Evolutionary conservation across 2,329 filamentous ascomycete genomes (phyloP).

Genomic region (Elsinoe australis): DNA sequence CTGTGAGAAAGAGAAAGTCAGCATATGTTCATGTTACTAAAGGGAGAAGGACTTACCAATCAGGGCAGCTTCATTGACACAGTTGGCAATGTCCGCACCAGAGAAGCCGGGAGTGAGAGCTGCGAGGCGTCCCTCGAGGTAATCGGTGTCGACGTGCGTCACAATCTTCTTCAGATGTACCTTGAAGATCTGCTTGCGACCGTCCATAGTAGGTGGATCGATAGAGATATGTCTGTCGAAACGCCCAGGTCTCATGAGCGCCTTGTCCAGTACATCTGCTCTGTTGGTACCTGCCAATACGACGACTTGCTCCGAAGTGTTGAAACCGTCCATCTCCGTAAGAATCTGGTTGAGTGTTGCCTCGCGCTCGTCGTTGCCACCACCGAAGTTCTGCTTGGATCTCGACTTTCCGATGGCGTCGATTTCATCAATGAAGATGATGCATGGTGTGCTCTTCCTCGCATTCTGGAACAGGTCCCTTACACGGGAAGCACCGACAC

Average conservation of each 20-base stretch:
- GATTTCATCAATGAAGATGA: constrained; percentile 99
- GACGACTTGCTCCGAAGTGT: constrained; percentile 91
- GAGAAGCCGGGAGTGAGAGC: constrained; percentile 94
- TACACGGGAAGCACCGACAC: constrained; percentile 92
- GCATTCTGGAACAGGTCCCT: constrained; percentile 91
- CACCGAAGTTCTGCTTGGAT: constrained; percentile 72
- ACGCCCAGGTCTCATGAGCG: constrained; percentile 89
- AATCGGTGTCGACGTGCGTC: constrained; percentile 80
- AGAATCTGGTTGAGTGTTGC: constrained; percentile 96
- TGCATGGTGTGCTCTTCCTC: constrained; percentile 92
- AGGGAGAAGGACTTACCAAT: constrained; percentile 59
- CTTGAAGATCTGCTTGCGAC: constrained; percentile 88
- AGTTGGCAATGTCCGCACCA: constrained; percentile 96
- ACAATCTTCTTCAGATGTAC: constrained; percentile 94
- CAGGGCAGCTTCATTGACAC: constrained; percentile 92
- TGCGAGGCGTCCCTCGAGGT: constrained; percentile 78
- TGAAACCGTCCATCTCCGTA: constrained; percentile 99
- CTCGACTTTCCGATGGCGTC: constrained; percentile 93
- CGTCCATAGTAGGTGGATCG: constrained; percentile 92
- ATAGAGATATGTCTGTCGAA: constrained; percentile 97
- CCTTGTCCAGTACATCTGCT: constrained; percentile 89
- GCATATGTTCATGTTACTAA: constrained; percentile 11
- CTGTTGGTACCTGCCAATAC: constrained; percentile 95
- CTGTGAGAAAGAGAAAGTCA: constrained; percentile 46
- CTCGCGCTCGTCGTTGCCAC: constrained; percentile 95